A percentile compares a stretch with the other conserved stretches of the same genome.
Evolutionary conservation across 768 basidiomycete genomes (phyloP).

Genomic region (Clathrus columnatus): DNA sequence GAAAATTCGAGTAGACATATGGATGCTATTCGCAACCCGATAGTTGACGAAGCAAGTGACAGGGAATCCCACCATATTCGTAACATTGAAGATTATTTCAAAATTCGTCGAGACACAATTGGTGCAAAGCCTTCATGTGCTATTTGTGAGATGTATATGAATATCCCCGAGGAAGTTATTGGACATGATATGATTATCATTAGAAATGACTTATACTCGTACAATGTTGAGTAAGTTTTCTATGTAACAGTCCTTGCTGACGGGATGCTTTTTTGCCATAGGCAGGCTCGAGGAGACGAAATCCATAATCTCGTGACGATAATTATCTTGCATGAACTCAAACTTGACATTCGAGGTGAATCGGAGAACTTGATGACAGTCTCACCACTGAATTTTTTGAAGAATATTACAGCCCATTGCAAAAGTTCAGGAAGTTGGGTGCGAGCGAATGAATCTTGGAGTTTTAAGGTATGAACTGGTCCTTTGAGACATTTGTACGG

Average conservation of each 20-base stretch:
- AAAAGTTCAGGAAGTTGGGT: no score
- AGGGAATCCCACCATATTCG: conserved; percentile 14
- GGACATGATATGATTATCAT: conserved; percentile 17
- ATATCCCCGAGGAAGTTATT: conserved; percentile 17
- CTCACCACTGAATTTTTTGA: no score
- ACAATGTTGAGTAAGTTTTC: conserved; percentile 28
- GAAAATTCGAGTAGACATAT: neutral
- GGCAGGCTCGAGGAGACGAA: conserved; percentile 22
- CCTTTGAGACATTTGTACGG: no score
- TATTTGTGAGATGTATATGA: conserved; percentile 9
- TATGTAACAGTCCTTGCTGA: no score
- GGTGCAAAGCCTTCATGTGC: conserved; percentile 18
- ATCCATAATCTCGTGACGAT: conserved; percentile 38
- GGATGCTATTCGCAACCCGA: conserved; percentile 16
- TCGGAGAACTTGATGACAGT: no score
- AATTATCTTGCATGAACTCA: conserved; percentile 40
- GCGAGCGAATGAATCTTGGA: no score
- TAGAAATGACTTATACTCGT: conserved; percentile 44
- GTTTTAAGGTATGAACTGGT: no score
- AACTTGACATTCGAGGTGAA: conserved; percentile 29
- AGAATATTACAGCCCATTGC: no score
- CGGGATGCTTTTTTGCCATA: no score
- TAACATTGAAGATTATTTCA: conserved; percentile 18
- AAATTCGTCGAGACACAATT: conserved; percentile 18
- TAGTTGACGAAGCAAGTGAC: conserved; percentile 20